Percentiles rank a stretch among this genome's conserved stretches.
Evolutionary conservation across 768 basidiomycete species (phyloP).

Genomic region (Phaffia tasmanica): DNA sequence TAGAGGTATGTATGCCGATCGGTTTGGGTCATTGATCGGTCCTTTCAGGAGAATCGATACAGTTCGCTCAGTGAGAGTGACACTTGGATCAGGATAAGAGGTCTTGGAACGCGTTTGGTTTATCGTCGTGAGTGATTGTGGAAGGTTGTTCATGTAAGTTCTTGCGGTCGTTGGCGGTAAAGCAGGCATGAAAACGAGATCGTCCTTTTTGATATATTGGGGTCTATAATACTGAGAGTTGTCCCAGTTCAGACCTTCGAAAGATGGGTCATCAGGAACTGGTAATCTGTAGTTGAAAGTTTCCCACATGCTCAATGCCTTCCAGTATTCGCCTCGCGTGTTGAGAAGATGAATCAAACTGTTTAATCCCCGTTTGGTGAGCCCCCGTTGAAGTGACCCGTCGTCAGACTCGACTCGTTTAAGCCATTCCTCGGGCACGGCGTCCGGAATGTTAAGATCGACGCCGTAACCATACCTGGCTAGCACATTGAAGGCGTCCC

Average conservation of each 20-base stretch:
- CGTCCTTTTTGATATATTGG: neutral
- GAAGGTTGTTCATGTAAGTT: neutral
- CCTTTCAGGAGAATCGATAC: constrained; percentile 9
- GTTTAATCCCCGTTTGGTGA: constrained; percentile 59
- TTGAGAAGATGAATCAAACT: constrained; percentile 63
- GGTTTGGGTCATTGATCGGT: neutral
- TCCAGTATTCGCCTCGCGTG: constrained; percentile 49
- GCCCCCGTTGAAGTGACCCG: constrained; percentile 26
- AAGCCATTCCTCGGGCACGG: constrained; percentile 43
- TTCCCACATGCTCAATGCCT: constrained; percentile 32
- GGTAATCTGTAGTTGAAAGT: constrained; percentile 10
- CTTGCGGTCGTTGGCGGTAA: no score
- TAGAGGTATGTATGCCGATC: constrained; percentile 1
- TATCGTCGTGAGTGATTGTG: neutral
- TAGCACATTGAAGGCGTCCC: constrained; percentile 49
- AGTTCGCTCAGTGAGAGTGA: neutral
- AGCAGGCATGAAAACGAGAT: neutral
- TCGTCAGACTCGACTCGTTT: constrained; percentile 27
- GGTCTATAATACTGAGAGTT: constrained; percentile 1
- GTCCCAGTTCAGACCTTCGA: neutral
- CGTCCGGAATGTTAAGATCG: constrained; percentile 64
- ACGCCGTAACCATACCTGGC: constrained; percentile 63
- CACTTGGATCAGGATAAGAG: neutral
- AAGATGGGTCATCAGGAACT: neutral
- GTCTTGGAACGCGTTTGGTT: neutral